Evolutionary conservation across 345 rosid genomes (phyloP).

Genomic region (Turritis glabra): DNA sequence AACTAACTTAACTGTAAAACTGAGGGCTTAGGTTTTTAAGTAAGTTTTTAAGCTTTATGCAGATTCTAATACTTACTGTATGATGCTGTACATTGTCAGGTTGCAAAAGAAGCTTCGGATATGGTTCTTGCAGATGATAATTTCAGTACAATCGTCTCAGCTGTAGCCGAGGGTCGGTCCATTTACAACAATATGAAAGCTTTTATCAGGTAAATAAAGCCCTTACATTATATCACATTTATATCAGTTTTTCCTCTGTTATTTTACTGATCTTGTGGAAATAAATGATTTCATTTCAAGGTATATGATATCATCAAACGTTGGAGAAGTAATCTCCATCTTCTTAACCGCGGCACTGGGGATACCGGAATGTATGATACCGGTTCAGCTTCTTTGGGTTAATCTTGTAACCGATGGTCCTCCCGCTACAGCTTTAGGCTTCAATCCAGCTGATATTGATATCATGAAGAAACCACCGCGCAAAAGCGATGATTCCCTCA

Average conservation of each 20-base stretch:
- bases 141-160: slow-evolving; percentile 79
- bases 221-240: not conserved
- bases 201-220: slow-evolving; percentile 62
- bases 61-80: not conserved
- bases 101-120: slow-evolving; percentile 96
- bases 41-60: not conserved
- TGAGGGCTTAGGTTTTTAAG: too few relatives aligned
- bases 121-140: slow-evolving; percentile 97
- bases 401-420: slow-evolving; percentile 96
- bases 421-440: slow-evolving; percentile 97
- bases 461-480: slow-evolving; percentile 86
- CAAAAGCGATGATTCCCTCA: slow-evolving; percentile 73
- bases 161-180: slow-evolving; percentile 91
- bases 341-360: slow-evolving; percentile 90
- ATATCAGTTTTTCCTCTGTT: not conserved
- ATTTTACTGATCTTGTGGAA: not conserved
- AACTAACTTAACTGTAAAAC: slow-evolving; percentile 22
- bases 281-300: slow-evolving; percentile 35
- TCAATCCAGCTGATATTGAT: slow-evolving; percentile 88
- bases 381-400: slow-evolving; percentile 96
- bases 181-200: slow-evolving; percentile 94
- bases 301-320: slow-evolving; percentile 96
- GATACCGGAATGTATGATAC: slow-evolving; percentile 90
- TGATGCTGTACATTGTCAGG: slow-evolving; percentile 47
- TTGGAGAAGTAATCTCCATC: slow-evolving; percentile 91